Conservation (phyloP, 106 monocot genomes). For the Gastrodia elata region DNA sequence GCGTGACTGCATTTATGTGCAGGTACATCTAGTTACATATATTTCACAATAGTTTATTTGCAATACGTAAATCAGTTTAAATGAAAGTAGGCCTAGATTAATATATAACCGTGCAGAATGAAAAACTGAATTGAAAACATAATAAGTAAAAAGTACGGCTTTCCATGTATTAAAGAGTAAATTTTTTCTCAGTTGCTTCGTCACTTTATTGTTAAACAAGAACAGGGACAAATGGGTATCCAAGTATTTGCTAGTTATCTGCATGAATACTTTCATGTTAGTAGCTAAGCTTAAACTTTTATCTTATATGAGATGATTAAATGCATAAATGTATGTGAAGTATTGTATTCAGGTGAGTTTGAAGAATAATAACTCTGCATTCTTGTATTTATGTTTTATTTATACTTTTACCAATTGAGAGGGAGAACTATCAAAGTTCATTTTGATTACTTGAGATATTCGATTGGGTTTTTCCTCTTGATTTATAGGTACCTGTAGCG, state of each 20-base stretch:
- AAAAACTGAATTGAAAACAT: neutral
- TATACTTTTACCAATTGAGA: neutral
- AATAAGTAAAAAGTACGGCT: neutral
- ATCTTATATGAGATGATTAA: neutral
- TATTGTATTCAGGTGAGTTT: neutral
- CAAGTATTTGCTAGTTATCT: neutral
- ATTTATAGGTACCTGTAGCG: constrained; percentile 68
- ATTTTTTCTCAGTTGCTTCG: neutral
- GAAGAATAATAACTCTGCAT: neutral
- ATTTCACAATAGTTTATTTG: neutral
- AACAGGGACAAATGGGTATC: too few relatives aligned
- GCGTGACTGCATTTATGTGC: constrained; percentile 1
- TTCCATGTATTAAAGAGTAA: neutral
- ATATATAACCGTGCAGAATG: neutral
- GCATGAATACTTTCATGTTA: neutral
- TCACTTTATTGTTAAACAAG: too few relatives aligned
- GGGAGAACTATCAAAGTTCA: neutral
- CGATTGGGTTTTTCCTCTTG: neutral
- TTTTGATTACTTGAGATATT: neutral
- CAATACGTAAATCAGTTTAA: neutral
- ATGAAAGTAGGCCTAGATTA: neutral
- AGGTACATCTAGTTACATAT: neutral
- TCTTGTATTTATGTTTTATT: neutral
- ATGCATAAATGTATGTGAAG: neutral
- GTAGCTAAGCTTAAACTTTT: neutral